phyloP scores from a whole-genome alignment of 2,329 filamentous ascomycete species.

The Camillea tinctor region DNA sequence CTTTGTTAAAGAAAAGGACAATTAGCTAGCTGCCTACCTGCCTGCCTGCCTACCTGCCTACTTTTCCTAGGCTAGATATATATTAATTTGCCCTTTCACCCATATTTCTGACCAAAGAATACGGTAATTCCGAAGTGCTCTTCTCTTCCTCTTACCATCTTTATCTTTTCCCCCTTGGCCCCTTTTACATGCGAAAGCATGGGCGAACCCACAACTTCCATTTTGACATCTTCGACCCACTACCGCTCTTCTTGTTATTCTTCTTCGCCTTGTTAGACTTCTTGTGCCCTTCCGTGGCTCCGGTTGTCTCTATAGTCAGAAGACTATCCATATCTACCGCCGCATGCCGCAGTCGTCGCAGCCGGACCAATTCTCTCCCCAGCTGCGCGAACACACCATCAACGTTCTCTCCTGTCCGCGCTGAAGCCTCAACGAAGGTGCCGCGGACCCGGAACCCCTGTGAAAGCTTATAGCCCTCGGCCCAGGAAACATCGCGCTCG shows the following conservation, averaged over 20 bases:
- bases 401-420: constrained; percentile 37
- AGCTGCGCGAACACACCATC: constrained; percentile 33
- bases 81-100: too few relatives aligned
- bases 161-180: constrained; percentile 7
- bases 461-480: constrained; percentile 32
- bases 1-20: too few relatives aligned
- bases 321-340: neutral
- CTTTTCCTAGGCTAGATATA: too few relatives aligned
- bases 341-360: constrained; percentile 26
- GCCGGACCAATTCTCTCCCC: constrained; percentile 34
- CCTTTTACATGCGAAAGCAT: constrained; percentile 12
- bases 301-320: neutral
- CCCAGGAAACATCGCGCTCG: constrained; percentile 27
- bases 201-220: constrained; percentile 18
- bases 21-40: neutral
- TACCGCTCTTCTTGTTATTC: neutral
- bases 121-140: neutral
- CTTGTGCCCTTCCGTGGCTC: neutral
- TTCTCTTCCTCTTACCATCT: neutral
- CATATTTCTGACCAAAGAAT: too few relatives aligned
- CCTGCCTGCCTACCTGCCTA: too few relatives aligned
- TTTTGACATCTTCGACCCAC: constrained; percentile 3
- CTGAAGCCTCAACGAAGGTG: constrained; percentile 36
- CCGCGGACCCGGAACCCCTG: constrained; percentile 18
- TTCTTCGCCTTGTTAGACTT: neutral